Base-by-base conservation (phyloP, 441 rosid species). In the Populus hybrid region DNA sequence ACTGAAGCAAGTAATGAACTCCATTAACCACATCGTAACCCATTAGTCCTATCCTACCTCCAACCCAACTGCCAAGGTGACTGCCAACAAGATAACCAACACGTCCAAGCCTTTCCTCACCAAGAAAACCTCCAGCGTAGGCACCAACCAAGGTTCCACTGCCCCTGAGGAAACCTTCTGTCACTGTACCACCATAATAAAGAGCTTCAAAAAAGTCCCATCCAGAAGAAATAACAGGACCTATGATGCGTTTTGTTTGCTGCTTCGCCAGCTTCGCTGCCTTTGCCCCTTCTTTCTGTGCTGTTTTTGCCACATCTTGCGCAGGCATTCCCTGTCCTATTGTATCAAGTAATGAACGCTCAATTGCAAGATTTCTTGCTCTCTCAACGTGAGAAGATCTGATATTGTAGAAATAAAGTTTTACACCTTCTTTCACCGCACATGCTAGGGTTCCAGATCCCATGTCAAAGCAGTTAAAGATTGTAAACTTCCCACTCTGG, bases 191-290 rank as follows among this genome's bases (percentile, higher is more conserved):
- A 2, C 96, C 98, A 71, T 89, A 92, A 82, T 95, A 95, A 57
- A 95, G 65, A 10, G 98, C 98, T 81, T 95, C 98, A 85, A 21
- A 95, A 95, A 93, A 95, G 83, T 95, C 97, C 98, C 99, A 92
- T 12, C 98, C 98, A 1, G 96, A 88, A 64, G 99, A 88, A 23
- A 95, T 87, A 32, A 95, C 83, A 21, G 99, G 99, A 19, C 99
- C 99, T 79, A 92, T 88, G 38, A 92, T 89, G 53, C 98, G 92
- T 80, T 91, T 92, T 19, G 98, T 92, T 77, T 93, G 89, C 53
- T 87, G 83, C 3, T 81, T 89, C 0, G 96, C 98, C 14, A 89
- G 69, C 79, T 95, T 93, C 2, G 97, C 99, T 0, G 98, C 99
- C 82, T 92, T 95, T 63, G 79, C 89, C 65, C 98, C 99, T 61